Base-by-base conservation (phyloP, 169 alveolate genomes). In the Cryptosporidium sp. region DNA sequence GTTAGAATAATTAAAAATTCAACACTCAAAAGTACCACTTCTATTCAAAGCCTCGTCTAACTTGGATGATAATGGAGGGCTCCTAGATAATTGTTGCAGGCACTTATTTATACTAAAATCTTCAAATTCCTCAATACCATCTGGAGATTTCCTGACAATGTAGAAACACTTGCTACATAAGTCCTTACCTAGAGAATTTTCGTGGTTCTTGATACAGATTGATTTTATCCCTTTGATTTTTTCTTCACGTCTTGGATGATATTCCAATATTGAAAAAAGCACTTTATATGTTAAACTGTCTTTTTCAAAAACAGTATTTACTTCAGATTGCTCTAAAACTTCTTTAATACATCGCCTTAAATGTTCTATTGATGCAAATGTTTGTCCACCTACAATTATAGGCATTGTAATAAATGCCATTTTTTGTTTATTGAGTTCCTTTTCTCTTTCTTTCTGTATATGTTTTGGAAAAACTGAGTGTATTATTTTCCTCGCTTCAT, bases 361-460 rank as follows among this genome's bases (percentile, higher is more conserved):
- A 41, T 80, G 89, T 58, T 80, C 89, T 14, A 80, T 80, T 16
- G 89, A 80, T 3, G 89, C 89, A 31, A 80, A 80, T 23, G 73
- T 37, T 26, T 80, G 89, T 0, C 89, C 89, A 26, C 75, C 75
- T 5, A 80, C 52, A 26, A 67, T 16, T 26, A 80, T 80, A 23
- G 89, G 89, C 48, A 37, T 16, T n/a, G 89, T 18, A 3, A 59
- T 31, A 48, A 80, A 59, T 26, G 68, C 48, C 74, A 58, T 67
- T 80, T 39, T 80, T 62, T 80, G 89, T 48, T 80, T 80, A 67
- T 62, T 80, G 12, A 80, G 41, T 23, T 80, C 89, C 69, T 80
- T 80, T 80, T 80, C 89, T 48, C 89, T 61, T 52, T 80, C 89
- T 29, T 80, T 80, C 45, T 80, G 89, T 16, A 80, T 80, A 43